Base-by-base conservation (phyloP, 1,284 basidiomycete genomes). In the Tilletia walkeri region DNA sequence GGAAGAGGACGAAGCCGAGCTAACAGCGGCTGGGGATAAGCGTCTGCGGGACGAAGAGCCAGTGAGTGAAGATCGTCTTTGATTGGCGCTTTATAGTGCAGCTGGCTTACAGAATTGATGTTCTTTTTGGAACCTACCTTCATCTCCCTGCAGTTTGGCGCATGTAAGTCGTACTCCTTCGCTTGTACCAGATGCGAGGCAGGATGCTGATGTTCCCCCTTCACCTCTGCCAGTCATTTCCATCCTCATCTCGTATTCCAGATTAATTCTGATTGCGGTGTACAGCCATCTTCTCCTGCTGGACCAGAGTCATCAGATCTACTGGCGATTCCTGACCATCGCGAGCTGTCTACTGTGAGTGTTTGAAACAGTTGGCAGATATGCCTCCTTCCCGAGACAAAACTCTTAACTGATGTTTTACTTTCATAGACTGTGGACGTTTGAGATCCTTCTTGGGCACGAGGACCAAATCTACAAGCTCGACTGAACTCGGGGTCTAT, bases 251-350 rank as follows among this genome's bases (percentile, higher is more conserved):
- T 74, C 73, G 4, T 83, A 83, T 66, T 75, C 80, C 38, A 76
- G 81, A 3, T 69, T 83, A 12, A 73, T 83, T 24, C 72, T 83
- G 38, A 82, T 83, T 38, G 81, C 81, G 0, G 81, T 82, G 39
- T 83, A 83, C 72, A 75, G 72, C 18, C 81, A 83, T 50, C 68
- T 83, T 48, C 68, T 83, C 47, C 49, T 83, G 59, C 70, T 83
- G 7, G 81, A 83, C 66, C 81, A 83, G 69, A 75, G 73, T 47
- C 79, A 83, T 65, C 80, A 82, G 75, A 75, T 78, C 54, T 80
- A 81, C 71, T 82, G 80, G 80, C 73, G 81, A 12, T 79, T 81
- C 67, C 68, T 82, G n/a, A 81, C 80, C 39, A 80, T 83, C 3
- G 79, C 75, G 20, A 72, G 81, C 41, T 80, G 81, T 4, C 70